Percentiles rank a stretch among this genome's conserved stretches.
Conservation (phyloP, 345 rosid species). For the Triadica sebifera region DNA sequence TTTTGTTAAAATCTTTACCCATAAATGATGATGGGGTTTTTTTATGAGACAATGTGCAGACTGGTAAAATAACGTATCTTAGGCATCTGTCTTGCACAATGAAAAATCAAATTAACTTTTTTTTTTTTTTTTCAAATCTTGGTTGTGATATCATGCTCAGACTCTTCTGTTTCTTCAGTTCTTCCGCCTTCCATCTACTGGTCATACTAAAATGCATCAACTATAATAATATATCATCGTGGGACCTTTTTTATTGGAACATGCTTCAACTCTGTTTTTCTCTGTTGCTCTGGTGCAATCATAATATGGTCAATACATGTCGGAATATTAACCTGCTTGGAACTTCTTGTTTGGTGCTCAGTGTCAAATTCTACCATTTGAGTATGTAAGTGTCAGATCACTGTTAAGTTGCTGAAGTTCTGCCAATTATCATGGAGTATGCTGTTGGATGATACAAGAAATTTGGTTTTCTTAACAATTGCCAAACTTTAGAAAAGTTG, state of each 20-base stretch:
- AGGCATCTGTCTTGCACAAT: neutral
- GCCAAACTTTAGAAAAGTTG: neutral
- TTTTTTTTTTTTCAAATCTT: neutral
- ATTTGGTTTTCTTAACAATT: neutral
- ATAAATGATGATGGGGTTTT: neutral
- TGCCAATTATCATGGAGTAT: neutral
- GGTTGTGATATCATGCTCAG: neutral
- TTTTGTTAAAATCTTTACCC: neutral
- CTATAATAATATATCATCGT: neutral
- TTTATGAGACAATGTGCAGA: neutral
- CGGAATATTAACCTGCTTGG: neutral
- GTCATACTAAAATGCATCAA: neutral
- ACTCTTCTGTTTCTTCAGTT: no score
- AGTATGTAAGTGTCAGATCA: neutral
- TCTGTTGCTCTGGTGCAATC: neutral
- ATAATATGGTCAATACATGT: neutral
- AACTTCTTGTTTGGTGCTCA: neutral
- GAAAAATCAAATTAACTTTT: slow-evolving; percentile 7
- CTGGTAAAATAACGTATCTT: neutral
- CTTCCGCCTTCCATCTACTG: neutral
- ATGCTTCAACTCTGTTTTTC: neutral
- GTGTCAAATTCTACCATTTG: neutral
- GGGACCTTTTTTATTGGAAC: neutral
- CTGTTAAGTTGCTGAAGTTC: slow-evolving; percentile 1
- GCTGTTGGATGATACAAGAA: neutral